Evolutionary conservation across 2,329 filamentous ascomycete species (phyloP).

Genomic region (Exophiala sp.): DNA sequence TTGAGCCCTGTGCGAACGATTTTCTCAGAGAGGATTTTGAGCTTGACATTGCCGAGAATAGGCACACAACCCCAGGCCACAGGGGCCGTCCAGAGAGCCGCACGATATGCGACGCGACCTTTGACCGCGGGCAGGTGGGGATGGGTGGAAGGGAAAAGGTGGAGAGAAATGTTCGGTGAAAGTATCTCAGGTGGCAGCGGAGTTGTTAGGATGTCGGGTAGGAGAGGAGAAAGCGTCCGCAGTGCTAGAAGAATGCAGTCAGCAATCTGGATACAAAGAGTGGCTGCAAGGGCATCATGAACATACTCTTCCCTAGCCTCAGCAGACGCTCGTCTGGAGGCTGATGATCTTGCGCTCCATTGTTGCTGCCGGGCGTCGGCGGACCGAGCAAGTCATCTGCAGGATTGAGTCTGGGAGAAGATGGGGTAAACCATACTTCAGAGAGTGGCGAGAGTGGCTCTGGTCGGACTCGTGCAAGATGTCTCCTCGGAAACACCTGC

Average conservation of each 20-base stretch:
- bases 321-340: constrained; percentile 55
- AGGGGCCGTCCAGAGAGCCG: constrained; percentile 90
- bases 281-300: neutral
- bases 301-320: constrained; percentile 57
- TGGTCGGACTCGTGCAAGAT: constrained; percentile 36
- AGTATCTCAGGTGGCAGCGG: constrained; percentile 58
- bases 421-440: constrained; percentile 34
- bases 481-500: constrained; percentile 27
- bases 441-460: constrained; percentile 34
- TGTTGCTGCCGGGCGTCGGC: constrained; percentile 20
- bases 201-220: constrained; percentile 56
- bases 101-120: constrained; percentile 82
- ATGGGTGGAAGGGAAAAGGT: constrained; percentile 58
- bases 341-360: constrained; percentile 34
- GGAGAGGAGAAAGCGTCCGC: constrained; percentile 54
- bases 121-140: constrained; percentile 79
- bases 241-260: constrained; percentile 46
- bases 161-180: constrained; percentile 56
- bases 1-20: constrained; percentile 59
- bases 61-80: constrained; percentile 93
- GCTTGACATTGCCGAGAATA: constrained; percentile 78
- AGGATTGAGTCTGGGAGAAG: constrained; percentile 27
- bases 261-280: constrained; percentile 3
- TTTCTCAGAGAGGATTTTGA: constrained; percentile 83
- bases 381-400: constrained; percentile 25